A percentile compares a stretch with the other conserved stretches of the same genome.
Evolutionary conservation across 805 yeast genomes (phyloP).

Genomic region (Starmerella lactis-condensi): DNA sequence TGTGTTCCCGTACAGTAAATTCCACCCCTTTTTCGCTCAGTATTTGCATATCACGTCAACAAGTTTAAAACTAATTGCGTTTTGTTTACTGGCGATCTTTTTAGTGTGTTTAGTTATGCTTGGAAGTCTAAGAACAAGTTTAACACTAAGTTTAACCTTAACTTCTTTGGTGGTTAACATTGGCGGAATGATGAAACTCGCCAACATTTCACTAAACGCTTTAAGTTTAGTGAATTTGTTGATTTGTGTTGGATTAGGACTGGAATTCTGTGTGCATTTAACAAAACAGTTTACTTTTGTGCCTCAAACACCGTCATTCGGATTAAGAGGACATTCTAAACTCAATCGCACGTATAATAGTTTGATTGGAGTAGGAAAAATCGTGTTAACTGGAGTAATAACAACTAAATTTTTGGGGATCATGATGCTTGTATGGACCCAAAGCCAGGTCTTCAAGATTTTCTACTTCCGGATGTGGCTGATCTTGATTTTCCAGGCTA

Average conservation of each 20-base stretch:
- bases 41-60: slow-evolving; percentile 46
- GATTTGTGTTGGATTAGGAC: slow-evolving; percentile 84
- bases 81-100: slow-evolving; percentile 15
- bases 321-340: slow-evolving; percentile 18
- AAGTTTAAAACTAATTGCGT: slow-evolving; percentile 34
- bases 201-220: slow-evolving; percentile 68
- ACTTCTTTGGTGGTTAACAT: slow-evolving; percentile 48
- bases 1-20: slow-evolving; percentile 80
- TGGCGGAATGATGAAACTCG: slow-evolving; percentile 60
- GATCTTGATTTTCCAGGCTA: slow-evolving; percentile 54
- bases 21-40: slow-evolving; percentile 83
- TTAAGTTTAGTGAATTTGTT: slow-evolving; percentile 74
- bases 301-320: slow-evolving; percentile 22
- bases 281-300: slow-evolving; percentile 53
- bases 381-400: slow-evolving; percentile 81
- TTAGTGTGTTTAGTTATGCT: slow-evolving; percentile 37
- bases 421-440: slow-evolving; percentile 65
- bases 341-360: slow-evolving; percentile 34
- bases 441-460: slow-evolving; percentile 72
- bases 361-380: slow-evolving; percentile 63
- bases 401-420: slow-evolving; percentile 81
- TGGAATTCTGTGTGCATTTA: slow-evolving; percentile 81
- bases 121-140: slow-evolving; percentile 48
- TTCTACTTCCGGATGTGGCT: slow-evolving; percentile 94
- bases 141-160: slow-evolving; percentile 40